Base-by-base conservation (phyloP, 169 alveolate species). In the Perkinsus marinus region DNA sequence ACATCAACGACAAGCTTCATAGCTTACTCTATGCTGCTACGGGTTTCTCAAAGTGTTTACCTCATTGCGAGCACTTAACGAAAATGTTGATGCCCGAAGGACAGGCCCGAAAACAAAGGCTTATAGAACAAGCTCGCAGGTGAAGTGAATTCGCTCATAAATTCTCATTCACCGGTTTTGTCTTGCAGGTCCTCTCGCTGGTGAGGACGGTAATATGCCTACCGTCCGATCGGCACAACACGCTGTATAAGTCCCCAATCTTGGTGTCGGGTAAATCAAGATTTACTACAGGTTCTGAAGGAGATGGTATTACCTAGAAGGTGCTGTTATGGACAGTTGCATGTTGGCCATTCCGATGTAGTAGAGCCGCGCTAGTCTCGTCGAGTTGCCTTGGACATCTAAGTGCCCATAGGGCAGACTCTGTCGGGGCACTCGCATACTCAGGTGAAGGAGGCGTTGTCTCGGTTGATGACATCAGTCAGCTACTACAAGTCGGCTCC, bases 161-260 rank as follows among this genome's bases (percentile, higher is more conserved):
- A 10, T 41, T n/a, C n/a, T 13, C 79, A 2, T 2, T 30, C 3
- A 19, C 7, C 3, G 37, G 36, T 19, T 16, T 16, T 13, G 36
- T 19, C 34, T 16, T 26, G n/a, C 34, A 26, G 96, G 96, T 39
- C 96, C 96, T 39, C 92, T 95, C 19, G 96, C 95, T 0, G 96
- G 93, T 26, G 95, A 92, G 68, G 37, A 95, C 90, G 96, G 96
- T 46, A 93, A 93, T 39, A 94, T 95, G 5, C 96, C 96, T 34
- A 93, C 95, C 94, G 97, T 38, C 97, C 97, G 36, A 94, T 94
- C 39, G 97, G 97, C 39, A 97, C 96, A 39, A 98, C 96, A 90
- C n/a, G n/a, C n/a, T n/a, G 98, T 97, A 38, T 98, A 97, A 91
- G 98, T 98, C 30, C 98, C 98, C 0, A 95, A 97, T 57, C 22